Percentiles rank a stretch among this genome's conserved stretches.
These are phyloP conservation scores for Suhomyces guaymorum DNA, from an alignment of 1,139 yeast genomes.

Conservation along the genomic window DNA sequence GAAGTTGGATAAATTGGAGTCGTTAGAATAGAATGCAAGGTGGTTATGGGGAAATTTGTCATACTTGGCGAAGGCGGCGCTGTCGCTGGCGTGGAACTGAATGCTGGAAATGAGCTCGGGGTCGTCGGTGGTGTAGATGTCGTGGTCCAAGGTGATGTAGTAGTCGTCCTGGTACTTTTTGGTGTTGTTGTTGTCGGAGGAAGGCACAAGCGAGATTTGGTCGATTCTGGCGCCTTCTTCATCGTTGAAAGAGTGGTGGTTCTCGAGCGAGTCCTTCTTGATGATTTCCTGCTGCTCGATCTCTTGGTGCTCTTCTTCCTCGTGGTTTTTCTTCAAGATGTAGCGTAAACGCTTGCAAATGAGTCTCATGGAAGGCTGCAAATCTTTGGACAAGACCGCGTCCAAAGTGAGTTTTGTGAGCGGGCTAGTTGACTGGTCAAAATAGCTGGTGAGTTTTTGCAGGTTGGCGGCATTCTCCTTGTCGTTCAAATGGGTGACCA, in stretches of 20 bases:
- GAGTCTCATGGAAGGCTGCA: constrained; percentile 50
- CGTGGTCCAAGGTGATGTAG: constrained; percentile 35
- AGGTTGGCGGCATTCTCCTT: constrained; percentile 17
- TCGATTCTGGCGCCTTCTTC: constrained; percentile 2
- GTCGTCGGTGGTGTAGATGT: constrained; percentile 38
- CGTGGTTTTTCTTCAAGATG: constrained; percentile 29
- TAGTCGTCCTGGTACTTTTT: constrained; percentile 36
- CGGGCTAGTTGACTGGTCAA: constrained; percentile 24
- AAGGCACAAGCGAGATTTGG: not conserved
- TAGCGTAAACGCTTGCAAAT: constrained; percentile 53
- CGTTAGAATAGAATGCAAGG: constrained; percentile 40
- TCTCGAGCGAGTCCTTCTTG: constrained; percentile 9
- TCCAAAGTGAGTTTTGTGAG: constrained; percentile 21
- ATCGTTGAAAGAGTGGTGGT: not conserved
- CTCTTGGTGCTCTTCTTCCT: constrained; percentile 13
- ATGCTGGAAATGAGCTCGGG: constrained; percentile 20
- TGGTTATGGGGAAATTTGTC: constrained; percentile 43
- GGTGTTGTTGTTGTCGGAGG: constrained; percentile 7
- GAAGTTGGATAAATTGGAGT: constrained; percentile 39
- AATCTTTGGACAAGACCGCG: constrained; percentile 47
- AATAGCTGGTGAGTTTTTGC: constrained; percentile 11
- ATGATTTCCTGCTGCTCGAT: constrained; percentile 8
- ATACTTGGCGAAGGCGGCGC: constrained; percentile 12
- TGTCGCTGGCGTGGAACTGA: constrained; percentile 4
- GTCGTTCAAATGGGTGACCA: constrained; percentile 30